Conservation (phyloP, 805 yeast genomes). For the Teunomyces gatunensis region DNA sequence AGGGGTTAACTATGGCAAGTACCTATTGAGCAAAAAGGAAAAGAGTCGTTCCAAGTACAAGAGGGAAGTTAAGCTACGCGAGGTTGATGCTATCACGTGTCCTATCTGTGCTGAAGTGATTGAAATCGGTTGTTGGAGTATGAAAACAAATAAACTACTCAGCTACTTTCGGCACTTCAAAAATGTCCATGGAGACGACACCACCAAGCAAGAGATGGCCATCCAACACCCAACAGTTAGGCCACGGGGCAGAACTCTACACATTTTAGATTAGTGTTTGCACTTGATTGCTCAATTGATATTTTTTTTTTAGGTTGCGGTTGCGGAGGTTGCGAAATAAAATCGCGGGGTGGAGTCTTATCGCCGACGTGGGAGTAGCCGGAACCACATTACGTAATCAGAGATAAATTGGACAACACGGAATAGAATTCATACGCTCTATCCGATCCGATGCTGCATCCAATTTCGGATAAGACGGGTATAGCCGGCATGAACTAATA, state of each 20-base stretch:
- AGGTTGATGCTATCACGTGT: conserved; percentile 25
- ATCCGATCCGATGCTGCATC: not conserved
- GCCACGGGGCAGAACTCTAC: conserved; percentile 9
- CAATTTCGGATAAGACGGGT: not conserved
- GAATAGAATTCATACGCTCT: not conserved
- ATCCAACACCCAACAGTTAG: conserved; percentile 5
- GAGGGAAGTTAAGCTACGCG: conserved; percentile 12
- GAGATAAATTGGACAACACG: not conserved
- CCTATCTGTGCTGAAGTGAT: conserved; percentile 25
- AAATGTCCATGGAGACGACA: conserved; percentile 10
- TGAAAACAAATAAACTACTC: conserved; percentile 24
- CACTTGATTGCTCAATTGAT: not conserved
- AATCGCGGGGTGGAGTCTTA: no score
- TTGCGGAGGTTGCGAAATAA: not conserved
- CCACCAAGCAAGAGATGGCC: conserved; percentile 1
- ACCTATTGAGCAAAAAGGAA: conserved; percentile 19
- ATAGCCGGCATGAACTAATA: no score
- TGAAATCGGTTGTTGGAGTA: conserved; percentile 29
- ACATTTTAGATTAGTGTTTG: conserved; percentile 5
- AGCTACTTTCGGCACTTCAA: conserved; percentile 31
- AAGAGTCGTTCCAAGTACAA: conserved; percentile 5
- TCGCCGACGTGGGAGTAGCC: not conserved
- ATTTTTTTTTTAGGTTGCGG: not conserved
- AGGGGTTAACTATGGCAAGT: conserved; percentile 27
- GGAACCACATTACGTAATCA: not conserved